Evolutionary conservation across 805 yeast species (phyloP), one percentile per base, ranked within the genome.

Genomic region (Metschnikowia shivogae): DNA sequence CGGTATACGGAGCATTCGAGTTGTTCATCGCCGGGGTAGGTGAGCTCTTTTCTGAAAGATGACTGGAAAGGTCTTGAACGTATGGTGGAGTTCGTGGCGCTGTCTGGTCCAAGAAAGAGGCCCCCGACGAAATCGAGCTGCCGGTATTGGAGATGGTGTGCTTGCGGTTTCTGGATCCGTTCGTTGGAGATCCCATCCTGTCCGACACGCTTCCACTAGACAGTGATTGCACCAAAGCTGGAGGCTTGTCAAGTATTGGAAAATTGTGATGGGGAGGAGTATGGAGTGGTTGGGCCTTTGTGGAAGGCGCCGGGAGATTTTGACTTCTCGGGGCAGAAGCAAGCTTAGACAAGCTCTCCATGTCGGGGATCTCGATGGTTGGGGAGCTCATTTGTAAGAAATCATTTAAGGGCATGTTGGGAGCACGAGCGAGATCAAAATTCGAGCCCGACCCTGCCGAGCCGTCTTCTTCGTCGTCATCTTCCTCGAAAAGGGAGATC

Each of bases 281-380:
- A 22, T 31, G 28, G 8, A 28, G 14, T 10, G 35, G 22, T 11
- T 39, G 42, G 11, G 35, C 22, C 12, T 42, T n/a, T 34, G 44
- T 9, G 20, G 48, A 14, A 10, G 44, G 26, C 37, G 35, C 26
- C 32, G 36, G 14, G 50, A 46, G 6, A 6, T 51, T 45, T 10
- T 43, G 38, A 1, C 36, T 30, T 19, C 45, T 39, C 35, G 40
- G 46, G 6, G 45, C 48, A 34, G 50, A 40, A 12, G 54, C 46
- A 34, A 61, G 58, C 13, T 58, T 58, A 6, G 65, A 58, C 36
- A 69, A 44, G 28, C 64, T 63, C 40, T 78, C 83, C 76, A 82
- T 79, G 50, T 75, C 80, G 4, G 92, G 92, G 34, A 85, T 86
- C 59, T 84, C 90, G 26, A 76, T 77, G 2, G 84, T 72, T 1